Evolutionary conservation across 2,329 filamentous ascomycete species (phyloP).

Genomic region (Lecanicillium sp.): DNA sequence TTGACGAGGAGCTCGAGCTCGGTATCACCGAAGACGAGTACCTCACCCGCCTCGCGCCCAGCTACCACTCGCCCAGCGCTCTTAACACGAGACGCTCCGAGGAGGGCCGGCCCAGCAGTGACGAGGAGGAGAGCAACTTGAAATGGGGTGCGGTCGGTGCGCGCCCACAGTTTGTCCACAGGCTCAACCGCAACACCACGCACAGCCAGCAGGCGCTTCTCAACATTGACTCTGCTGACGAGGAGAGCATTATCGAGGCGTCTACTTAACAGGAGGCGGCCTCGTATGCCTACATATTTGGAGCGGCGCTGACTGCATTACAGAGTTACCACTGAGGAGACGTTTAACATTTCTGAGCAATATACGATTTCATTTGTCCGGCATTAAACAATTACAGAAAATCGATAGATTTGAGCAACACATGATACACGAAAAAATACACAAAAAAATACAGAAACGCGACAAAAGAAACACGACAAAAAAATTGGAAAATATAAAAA

Average conservation of each 20-base stretch:
- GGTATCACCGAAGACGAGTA: conserved; percentile 65
- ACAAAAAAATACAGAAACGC: background rate
- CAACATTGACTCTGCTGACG: conserved; percentile 33
- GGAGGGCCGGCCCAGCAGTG: conserved; percentile 51
- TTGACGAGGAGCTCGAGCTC: conserved; percentile 63
- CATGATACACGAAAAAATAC: background rate
- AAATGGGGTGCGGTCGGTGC: conserved; percentile 47
- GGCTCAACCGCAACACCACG: conserved; percentile 37
- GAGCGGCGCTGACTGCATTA: background rate
- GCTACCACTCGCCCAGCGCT: conserved; percentile 20
- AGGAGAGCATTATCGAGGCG: conserved; percentile 19
- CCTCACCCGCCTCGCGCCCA: conserved; percentile 44
- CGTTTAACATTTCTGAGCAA: background rate
- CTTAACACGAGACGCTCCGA: conserved; percentile 38
- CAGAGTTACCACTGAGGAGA: background rate
- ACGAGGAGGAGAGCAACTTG: conserved; percentile 48
- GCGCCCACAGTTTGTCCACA: conserved; percentile 53
- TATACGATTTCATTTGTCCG: conserved; percentile 5
- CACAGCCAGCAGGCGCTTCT: conserved; percentile 49
- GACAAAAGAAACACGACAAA: background rate
- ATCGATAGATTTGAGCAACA: too few species aligned
- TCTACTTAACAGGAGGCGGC: background rate
- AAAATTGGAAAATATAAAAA: background rate
- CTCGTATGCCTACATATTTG: too few species aligned
- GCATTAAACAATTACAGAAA: background rate